Conservation (phyloP, 129 eudicot species). For the Helianthus annuus region DNA sequence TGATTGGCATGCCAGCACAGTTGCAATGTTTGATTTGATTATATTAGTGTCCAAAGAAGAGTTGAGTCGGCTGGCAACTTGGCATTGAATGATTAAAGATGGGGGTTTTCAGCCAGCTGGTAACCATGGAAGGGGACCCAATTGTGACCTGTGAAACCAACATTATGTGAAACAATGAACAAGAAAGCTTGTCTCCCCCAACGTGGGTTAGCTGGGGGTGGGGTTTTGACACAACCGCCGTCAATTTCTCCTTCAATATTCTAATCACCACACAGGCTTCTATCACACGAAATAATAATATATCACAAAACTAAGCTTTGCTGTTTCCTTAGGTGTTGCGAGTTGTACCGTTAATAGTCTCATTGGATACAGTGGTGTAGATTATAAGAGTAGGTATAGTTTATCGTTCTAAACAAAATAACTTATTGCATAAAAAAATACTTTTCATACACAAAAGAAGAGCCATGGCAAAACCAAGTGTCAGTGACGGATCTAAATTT, state of each 20-base stretch:
- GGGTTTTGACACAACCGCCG: slow-evolving; percentile 29
- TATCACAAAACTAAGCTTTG: background rate
- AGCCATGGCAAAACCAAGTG: no score
- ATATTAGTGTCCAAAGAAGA: background rate
- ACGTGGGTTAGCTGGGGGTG: slow-evolving; percentile 50
- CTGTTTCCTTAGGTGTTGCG: background rate
- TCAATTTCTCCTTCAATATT: slow-evolving; percentile 22
- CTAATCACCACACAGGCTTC: background rate
- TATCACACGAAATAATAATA: background rate
- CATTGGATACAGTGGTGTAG: no score
- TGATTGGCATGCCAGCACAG: slow-evolving; percentile 13
- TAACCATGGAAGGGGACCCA: slow-evolving; percentile 34
- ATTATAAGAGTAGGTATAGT: no score
- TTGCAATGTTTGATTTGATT: slow-evolving; percentile 1
- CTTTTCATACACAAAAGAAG: no score
- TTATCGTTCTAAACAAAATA: no score
- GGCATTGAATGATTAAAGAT: slow-evolving; percentile 34
- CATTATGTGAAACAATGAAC: slow-evolving; percentile 36
- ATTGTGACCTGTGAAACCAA: slow-evolving; percentile 43
- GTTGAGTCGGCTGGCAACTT: slow-evolving; percentile 13
- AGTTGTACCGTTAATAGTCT: no score
- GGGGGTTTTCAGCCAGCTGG: slow-evolving; percentile 31
- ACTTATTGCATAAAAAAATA: no score
- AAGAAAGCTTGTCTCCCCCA: slow-evolving; percentile 35
- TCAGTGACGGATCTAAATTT: no score